phyloP scores from a whole-genome alignment of 2,329 filamentous ascomycete genomes.

The Penicillium sp. region DNA sequence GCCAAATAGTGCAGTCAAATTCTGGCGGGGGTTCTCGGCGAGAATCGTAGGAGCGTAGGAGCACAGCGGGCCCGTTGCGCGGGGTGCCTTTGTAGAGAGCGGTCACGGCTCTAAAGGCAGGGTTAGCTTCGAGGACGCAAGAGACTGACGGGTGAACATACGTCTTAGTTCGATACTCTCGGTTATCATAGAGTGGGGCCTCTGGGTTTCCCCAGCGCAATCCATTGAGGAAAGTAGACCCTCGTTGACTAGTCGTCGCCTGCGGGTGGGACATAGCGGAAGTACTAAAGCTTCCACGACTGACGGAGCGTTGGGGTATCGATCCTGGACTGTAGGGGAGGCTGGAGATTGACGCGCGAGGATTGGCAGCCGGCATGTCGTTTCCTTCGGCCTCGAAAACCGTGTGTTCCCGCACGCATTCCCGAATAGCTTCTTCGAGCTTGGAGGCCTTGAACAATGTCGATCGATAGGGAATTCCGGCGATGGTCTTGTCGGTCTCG shows the following conservation, averaged over 20 bases:
- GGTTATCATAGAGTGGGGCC: conserved; percentile 79
- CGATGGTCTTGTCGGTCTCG: conserved; percentile 96
- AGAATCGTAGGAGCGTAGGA: conserved; percentile 93
- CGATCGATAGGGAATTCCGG: conserved; percentile 88
- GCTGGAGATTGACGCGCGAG: conserved; percentile 48
- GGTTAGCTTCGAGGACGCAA: background rate
- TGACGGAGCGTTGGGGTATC: conserved; percentile 60
- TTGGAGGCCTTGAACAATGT: conserved; percentile 97
- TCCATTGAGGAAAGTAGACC: conserved; percentile 45
- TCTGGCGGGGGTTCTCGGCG: conserved; percentile 86
- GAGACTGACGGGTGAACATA: conserved; percentile 48
- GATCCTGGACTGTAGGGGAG: conserved; percentile 45
- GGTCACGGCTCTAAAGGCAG: conserved; percentile 69
- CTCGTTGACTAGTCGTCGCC: conserved; percentile 55
- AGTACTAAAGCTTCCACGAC: conserved; percentile 79
- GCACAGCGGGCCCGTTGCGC: conserved; percentile 63
- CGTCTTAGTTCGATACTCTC: conserved; percentile 87
- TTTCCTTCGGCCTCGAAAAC: conserved; percentile 78
- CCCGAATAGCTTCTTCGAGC: conserved; percentile 87
- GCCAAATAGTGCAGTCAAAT: conserved; percentile 93
- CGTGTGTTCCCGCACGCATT: conserved; percentile 83
- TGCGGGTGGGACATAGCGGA: conserved; percentile 65
- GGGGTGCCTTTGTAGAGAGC: conserved; percentile 83
- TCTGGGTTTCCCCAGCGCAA: conserved; percentile 74
- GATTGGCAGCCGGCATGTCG: conserved; percentile 54